Evolutionary conservation across 1,139 yeast genomes (phyloP).

Genomic region (Suhomyces chickasaworum): DNA sequence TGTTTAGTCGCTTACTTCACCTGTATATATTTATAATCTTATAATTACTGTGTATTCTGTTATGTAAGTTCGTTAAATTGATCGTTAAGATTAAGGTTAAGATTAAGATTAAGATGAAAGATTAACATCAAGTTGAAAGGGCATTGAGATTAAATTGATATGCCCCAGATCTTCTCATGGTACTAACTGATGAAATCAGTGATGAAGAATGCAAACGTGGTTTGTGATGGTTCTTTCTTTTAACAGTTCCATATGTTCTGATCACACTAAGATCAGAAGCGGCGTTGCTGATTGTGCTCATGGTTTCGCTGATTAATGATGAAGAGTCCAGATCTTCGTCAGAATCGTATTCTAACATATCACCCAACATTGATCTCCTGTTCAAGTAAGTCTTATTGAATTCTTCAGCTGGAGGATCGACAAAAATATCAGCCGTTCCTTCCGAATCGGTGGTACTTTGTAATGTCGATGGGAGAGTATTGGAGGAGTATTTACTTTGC

Average conservation of each 20-base stretch:
- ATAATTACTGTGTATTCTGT: constrained; percentile 3
- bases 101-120: too few relatives aligned
- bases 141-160: constrained; percentile 16
- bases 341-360: constrained; percentile 49
- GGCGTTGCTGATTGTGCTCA: constrained; percentile 12
- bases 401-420: constrained; percentile 27
- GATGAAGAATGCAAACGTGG: constrained; percentile 17
- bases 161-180: constrained; percentile 26
- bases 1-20: constrained; percentile 17
- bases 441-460: constrained; percentile 11
- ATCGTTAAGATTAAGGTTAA: too few relatives aligned
- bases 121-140: not conserved
- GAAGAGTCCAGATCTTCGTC: constrained; percentile 26
- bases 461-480: constrained; percentile 3
- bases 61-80: not conserved
- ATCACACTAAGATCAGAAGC: constrained; percentile 21
- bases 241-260: constrained; percentile 26
- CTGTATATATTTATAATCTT: constrained; percentile 19
- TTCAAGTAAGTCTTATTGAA: constrained; percentile 30
- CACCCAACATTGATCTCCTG: constrained; percentile 48
- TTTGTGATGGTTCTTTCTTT: constrained; percentile 8
- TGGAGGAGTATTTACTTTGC: constrained; percentile 6
- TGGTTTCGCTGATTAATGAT: constrained; percentile 5
- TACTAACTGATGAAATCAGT: constrained; percentile 15
- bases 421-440: constrained; percentile 12